A percentile compares a stretch with the other conserved stretches of the same genome.
These are phyloP conservation scores for Suillus luteus DNA, from an alignment of 768 basidiomycete genomes.

Conservation along the genomic window DNA sequence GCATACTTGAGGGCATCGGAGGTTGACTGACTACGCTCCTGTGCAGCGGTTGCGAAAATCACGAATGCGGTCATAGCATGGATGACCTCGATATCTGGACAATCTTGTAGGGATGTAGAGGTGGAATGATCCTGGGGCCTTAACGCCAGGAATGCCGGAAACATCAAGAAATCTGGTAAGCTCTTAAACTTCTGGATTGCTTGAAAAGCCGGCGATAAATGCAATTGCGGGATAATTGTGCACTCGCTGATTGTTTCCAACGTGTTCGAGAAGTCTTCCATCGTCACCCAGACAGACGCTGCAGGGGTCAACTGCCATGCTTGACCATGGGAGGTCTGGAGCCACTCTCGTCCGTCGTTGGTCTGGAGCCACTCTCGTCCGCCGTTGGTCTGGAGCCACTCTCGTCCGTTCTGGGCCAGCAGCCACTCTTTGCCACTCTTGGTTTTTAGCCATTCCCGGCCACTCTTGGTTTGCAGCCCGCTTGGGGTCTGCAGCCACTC, in stretches of 20 bases:
- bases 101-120: neutral
- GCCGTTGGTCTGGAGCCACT: neutral
- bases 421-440: neutral
- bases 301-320: neutral
- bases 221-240: neutral
- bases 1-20: neutral
- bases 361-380: neutral
- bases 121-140: neutral
- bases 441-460: neutral
- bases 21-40: neutral
- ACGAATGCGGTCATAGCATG: neutral
- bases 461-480: neutral
- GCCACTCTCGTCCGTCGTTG: neutral
- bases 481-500: neutral
- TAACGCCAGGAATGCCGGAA: neutral
- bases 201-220: neutral
- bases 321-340: neutral
- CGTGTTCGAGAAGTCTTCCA: neutral
- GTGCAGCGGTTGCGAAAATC: neutral
- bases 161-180: slow-evolving; percentile 2
- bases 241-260: neutral
- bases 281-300: neutral
- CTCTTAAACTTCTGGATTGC: neutral
- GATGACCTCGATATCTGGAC: neutral
- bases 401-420: neutral